Evolutionary conservation across 768 basidiomycete species (phyloP).

Genomic region (Auricularia heimuer): DNA sequence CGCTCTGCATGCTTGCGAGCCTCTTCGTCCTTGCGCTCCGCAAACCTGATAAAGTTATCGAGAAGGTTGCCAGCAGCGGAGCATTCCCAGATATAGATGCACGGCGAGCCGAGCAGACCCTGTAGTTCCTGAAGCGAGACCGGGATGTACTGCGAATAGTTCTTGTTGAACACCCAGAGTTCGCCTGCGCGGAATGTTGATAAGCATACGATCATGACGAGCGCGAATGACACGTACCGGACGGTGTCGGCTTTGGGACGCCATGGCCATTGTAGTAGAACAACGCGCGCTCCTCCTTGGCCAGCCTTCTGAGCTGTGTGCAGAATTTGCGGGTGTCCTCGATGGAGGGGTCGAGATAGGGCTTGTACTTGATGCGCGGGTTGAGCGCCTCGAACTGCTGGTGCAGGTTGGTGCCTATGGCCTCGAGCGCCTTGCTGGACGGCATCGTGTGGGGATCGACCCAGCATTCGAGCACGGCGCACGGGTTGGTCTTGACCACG

Average conservation of each 20-base stretch:
- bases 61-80: conserved; percentile 94
- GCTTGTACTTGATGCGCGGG: conserved; percentile 89
- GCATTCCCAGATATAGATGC: conserved; percentile 98
- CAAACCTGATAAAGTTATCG: conserved; percentile 76
- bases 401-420: conserved; percentile 85
- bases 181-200: conserved; percentile 38
- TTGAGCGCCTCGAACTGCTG: conserved; percentile 95
- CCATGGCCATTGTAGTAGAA: conserved; percentile 99
- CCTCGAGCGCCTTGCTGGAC: conserved; percentile 85
- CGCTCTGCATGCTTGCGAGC: conserved; percentile 45
- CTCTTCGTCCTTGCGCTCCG: conserved; percentile 65
- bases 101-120: conserved; percentile 86
- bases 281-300: conserved; percentile 86
- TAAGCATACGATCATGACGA: neutral
- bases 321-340: conserved; percentile 90
- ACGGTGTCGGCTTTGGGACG: conserved; percentile 91
- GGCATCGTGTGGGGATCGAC: conserved; percentile 91
- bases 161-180: conserved; percentile 96
- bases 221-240: conserved; percentile 24
- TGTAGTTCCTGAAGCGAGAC: conserved; percentile 91
- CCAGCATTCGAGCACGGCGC: conserved; percentile 93
- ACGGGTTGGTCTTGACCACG: conserved; percentile 92
- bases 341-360: conserved; percentile 88
- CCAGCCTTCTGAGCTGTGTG: conserved; percentile 68
- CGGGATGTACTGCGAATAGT: conserved; percentile 97